These are phyloP conservation scores for Dichotomocladium elegans DNA, from an alignment of 371 early-diverging fungal species.

Conservation along the genomic window DNA sequence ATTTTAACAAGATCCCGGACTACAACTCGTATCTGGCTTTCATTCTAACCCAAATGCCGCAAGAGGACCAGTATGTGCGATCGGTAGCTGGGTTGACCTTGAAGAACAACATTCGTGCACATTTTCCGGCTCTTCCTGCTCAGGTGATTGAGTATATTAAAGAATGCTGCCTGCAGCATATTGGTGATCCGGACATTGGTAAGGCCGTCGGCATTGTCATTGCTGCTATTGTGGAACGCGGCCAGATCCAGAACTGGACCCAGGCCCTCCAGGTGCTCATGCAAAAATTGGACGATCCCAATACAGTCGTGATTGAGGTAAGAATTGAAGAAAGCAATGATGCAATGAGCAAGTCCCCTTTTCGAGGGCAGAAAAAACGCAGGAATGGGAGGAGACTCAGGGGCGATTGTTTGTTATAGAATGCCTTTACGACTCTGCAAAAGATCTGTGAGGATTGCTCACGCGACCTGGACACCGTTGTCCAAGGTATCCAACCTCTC, in stretches of 20 bases:
- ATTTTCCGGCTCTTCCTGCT: conserved; percentile 59
- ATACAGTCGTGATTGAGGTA: conserved; percentile 77
- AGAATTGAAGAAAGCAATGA: conserved; percentile 7
- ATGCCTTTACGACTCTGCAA: conserved; percentile 79
- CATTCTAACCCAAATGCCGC: conserved; percentile 74
- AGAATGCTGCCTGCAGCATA: conserved; percentile 60
- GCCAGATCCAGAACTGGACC: conserved; percentile 75
- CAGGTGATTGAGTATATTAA: conserved; percentile 74
- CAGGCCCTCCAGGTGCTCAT: conserved; percentile 76
- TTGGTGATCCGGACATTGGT: conserved; percentile 79
- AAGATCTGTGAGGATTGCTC: conserved; percentile 93
- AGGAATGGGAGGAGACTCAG: background rate
- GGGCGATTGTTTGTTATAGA: conserved; percentile 41
- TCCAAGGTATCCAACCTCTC: conserved; percentile 71
- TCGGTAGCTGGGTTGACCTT: conserved; percentile 86
- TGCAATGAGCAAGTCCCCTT: too few relatives aligned
- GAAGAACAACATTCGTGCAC: conserved; percentile 78
- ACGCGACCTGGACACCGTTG: conserved; percentile 69
- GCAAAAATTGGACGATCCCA: conserved; percentile 65
- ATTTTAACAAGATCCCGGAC: conserved; percentile 81
- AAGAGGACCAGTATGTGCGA: conserved; percentile 61
- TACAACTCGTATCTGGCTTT: conserved; percentile 87
- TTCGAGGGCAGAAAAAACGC: background rate
- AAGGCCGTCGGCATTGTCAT: conserved; percentile 67
- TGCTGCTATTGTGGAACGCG: conserved; percentile 74